Conservation (phyloP, 2,329 filamentous ascomycete species). For the Xylogone sp. region DNA sequence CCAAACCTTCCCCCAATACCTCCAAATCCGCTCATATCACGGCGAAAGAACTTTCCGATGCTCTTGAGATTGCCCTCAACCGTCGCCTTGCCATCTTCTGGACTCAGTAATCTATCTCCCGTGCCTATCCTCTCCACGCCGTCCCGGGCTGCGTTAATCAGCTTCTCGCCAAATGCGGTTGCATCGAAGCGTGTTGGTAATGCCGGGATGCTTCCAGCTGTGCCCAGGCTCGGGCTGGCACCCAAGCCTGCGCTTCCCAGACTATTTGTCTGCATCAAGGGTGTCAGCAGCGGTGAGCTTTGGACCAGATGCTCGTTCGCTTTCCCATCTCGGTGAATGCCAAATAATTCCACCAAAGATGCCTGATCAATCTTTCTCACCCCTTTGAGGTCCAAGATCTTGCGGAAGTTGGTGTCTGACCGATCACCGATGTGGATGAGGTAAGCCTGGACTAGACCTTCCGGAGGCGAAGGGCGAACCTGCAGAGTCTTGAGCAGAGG, state of each 20-base stretch:
- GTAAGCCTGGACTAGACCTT: slow-evolving; percentile 94
- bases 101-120: slow-evolving; percentile 19
- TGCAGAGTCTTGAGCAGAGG: slow-evolving; percentile 94
- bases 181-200: slow-evolving; percentile 69
- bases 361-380: slow-evolving; percentile 80
- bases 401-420: slow-evolving; percentile 91
- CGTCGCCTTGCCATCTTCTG: slow-evolving; percentile 56
- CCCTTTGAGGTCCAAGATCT: slow-evolving; percentile 93
- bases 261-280: slow-evolving; percentile 50
- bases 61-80: slow-evolving; percentile 94
- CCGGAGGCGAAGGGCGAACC: slow-evolving; percentile 84
- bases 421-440: slow-evolving; percentile 94
- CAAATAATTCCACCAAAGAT: slow-evolving; percentile 82
- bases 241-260: slow-evolving; percentile 41
- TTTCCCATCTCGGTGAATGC: slow-evolving; percentile 71
- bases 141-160: slow-evolving; percentile 84
- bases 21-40: slow-evolving; percentile 77
- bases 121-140: slow-evolving; percentile 71
- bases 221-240: slow-evolving; percentile 36
- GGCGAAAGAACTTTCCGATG: slow-evolving; percentile 92
- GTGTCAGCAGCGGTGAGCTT: slow-evolving; percentile 67
- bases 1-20: slow-evolving; percentile 61
- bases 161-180: slow-evolving; percentile 75
- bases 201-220: slow-evolving; percentile 30
- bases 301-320: slow-evolving; percentile 65